Evolutionary conservation across 2,329 filamentous ascomycete genomes (phyloP), one percentile per base, ranked within the genome.

Genomic region (Fusarium acutatum): DNA sequence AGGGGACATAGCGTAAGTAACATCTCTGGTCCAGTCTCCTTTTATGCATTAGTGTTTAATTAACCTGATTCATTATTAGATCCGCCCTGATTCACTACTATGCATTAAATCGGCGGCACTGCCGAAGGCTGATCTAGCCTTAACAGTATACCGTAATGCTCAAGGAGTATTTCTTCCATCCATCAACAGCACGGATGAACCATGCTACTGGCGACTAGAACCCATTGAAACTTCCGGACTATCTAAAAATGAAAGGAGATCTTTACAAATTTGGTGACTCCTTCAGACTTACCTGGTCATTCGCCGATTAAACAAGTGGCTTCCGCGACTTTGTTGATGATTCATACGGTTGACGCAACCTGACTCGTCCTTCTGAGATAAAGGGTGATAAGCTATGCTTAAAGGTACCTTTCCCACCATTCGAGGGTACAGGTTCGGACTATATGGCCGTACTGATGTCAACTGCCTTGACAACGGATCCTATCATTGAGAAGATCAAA

Each of bases 131-230:
- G 41, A 24, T 18, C 1, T 43, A 13, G 41, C 41, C 3, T 6
- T 43, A 8, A 43, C n/a, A 0, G 41, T 24, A 3, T 43, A 43
- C 0, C 41, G 41, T 0, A 28, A 28, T 22, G 20, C 44, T 5
- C 44, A 28, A 22, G 18, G 13, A 28, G 26, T 28, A 0, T 28
- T 11, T 3, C 44, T 47, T 46, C 18, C 18, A 11, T 46, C 44
- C 2, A 30, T 30, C 4, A 47, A 6, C 0, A 47, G 20, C 9
- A 22, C 20, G 0, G 26, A 47, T 1, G 9, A 47, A 6, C 44
- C 44, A 6, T 30, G 44, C 4, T 47, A 22, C 20, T 30, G 26
- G 44, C 4, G 26, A 17, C 20, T 30, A 0, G 26, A 47, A 0
- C 18, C 44, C 1, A 20, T 4, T 9, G 20, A 28, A 47, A 28